phyloP scores from a whole-genome alignment of 2,329 filamentous ascomycete species.

The Alternaria sp. region DNA sequence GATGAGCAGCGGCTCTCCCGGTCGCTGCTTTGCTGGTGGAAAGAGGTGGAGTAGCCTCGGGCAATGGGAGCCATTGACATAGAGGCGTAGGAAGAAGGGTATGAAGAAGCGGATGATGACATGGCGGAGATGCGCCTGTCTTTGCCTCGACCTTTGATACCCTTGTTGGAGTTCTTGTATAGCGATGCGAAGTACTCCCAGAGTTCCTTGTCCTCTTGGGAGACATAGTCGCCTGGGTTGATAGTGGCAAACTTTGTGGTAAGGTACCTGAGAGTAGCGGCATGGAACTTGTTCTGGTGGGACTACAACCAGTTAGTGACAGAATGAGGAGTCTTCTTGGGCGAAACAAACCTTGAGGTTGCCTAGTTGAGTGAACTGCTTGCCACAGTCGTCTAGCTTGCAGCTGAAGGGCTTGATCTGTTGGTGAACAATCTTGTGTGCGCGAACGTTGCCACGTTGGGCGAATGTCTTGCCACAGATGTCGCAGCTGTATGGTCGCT shows the following conservation, averaged over 20 bases:
- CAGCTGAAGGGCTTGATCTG: constrained; percentile 82
- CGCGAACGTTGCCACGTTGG: constrained; percentile 84
- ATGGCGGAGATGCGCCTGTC: constrained; percentile 70
- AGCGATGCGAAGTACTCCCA: constrained; percentile 84
- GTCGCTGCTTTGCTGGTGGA: constrained; percentile 42
- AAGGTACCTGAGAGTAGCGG: constrained; percentile 73
- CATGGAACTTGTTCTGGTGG: constrained; percentile 95
- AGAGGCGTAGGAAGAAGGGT: constrained; percentile 36
- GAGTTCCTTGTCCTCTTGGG: constrained; percentile 75
- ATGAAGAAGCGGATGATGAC: constrained; percentile 36
- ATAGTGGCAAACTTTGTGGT: constrained; percentile 75
- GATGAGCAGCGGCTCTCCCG: constrained; percentile 49
- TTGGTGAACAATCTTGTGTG: constrained; percentile 83
- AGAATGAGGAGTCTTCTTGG: no score
- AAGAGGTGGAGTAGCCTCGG: constrained; percentile 33
- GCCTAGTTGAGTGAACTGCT: constrained; percentile 87
- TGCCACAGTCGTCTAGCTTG: constrained; percentile 82
- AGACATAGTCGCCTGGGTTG: constrained; percentile 69
- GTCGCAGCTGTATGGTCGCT: constrained; percentile 83
- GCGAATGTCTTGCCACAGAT: constrained; percentile 84
- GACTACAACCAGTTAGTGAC: constrained; percentile 61
- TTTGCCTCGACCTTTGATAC: constrained; percentile 94
- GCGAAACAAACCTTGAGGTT: constrained; percentile 78
- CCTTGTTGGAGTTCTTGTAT: constrained; percentile 99
- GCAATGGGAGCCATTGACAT: constrained; percentile 32